phyloP scores from a whole-genome alignment of 257 asterid genomes.

The Dorcoceras hygrometricum region DNA sequence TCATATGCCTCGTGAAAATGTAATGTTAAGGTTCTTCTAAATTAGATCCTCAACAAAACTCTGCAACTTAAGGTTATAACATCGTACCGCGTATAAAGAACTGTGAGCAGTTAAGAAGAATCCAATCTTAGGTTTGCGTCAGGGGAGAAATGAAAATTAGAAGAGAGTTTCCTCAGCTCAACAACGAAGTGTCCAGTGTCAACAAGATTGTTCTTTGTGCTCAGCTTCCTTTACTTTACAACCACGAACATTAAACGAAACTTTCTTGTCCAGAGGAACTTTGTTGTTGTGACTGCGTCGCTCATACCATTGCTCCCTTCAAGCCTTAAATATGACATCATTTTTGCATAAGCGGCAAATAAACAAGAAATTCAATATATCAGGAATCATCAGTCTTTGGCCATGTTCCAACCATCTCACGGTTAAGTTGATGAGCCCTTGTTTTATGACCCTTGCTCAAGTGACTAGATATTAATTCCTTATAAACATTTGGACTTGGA shows the following conservation, averaged over 20 bases:
- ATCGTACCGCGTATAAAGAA: background rate
- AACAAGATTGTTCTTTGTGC: background rate
- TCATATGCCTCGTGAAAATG: background rate
- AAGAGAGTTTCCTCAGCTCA: background rate
- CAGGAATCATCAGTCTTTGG: conserved; percentile 5
- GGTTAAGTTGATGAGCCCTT: conserved; percentile 34
- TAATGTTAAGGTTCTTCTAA: background rate
- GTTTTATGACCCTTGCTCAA: conserved; percentile 36
- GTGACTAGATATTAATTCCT: conserved; percentile 34
- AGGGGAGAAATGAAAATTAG: background rate
- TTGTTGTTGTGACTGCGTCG: background rate
- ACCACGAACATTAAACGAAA: background rate
- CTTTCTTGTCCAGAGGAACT: background rate
- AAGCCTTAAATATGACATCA: background rate
- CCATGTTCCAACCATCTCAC: conserved; percentile 33
- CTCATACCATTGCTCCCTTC: background rate
- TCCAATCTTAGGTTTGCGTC: background rate
- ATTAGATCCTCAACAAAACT: background rate
- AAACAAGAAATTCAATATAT: conserved; percentile 5
- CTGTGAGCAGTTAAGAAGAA: background rate
- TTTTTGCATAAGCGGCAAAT: conserved; percentile 6
- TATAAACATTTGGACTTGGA: conserved; percentile 37
- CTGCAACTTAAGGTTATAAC: background rate
- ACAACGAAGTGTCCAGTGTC: background rate
- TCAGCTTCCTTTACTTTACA: background rate